A percentile compares a stretch with the other conserved stretches of the same genome.
These are phyloP conservation scores for Fonsecaea multimorphosa DNA, from an alignment of 2,329 filamentous ascomycete species.

Conservation along the genomic window DNA sequence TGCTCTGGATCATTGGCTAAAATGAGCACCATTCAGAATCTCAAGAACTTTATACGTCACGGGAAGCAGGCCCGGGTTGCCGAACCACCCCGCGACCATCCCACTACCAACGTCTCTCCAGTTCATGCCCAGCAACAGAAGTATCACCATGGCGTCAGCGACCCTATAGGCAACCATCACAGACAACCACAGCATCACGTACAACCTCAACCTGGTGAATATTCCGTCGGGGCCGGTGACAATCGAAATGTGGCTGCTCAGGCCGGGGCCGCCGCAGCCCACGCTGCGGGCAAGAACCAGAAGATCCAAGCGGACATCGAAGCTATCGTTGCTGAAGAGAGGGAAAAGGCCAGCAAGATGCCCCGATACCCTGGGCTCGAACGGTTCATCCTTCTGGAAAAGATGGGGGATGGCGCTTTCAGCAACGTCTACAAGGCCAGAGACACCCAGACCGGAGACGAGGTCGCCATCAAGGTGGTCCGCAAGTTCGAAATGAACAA, in stretches of 20 bases:
- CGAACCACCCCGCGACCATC: constrained; percentile 64
- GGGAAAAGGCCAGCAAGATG: constrained; percentile 81
- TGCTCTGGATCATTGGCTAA: constrained; percentile 23
- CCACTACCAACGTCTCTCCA: constrained; percentile 67
- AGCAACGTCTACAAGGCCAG: constrained; percentile 95
- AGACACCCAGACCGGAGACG: constrained; percentile 69
- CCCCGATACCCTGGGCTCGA: constrained; percentile 85
- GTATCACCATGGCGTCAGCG: constrained; percentile 59
- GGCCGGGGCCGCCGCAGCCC: constrained; percentile 69
- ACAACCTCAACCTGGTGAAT: constrained; percentile 60
- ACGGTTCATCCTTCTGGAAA: constrained; percentile 84
- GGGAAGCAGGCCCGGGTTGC: constrained; percentile 87
- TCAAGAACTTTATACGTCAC: constrained; percentile 98
- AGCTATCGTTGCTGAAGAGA: constrained; percentile 89
- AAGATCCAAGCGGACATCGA: constrained; percentile 71
- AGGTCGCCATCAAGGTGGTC: constrained; percentile 98
- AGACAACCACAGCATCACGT: constrained; percentile 51
- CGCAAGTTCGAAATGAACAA: constrained; percentile 99
- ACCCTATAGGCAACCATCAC: constrained; percentile 66
- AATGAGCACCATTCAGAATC: constrained; percentile 82
- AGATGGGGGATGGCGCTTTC: constrained; percentile 99
- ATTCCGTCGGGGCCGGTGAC: constrained; percentile 65
- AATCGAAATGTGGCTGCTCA: constrained; percentile 71
- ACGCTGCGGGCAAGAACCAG: constrained; percentile 68
- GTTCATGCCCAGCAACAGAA: constrained; percentile 69